Base-by-base conservation (phyloP, 495 filamentous ascomycete species). In the Penicillium dipodomyicola region DNA sequence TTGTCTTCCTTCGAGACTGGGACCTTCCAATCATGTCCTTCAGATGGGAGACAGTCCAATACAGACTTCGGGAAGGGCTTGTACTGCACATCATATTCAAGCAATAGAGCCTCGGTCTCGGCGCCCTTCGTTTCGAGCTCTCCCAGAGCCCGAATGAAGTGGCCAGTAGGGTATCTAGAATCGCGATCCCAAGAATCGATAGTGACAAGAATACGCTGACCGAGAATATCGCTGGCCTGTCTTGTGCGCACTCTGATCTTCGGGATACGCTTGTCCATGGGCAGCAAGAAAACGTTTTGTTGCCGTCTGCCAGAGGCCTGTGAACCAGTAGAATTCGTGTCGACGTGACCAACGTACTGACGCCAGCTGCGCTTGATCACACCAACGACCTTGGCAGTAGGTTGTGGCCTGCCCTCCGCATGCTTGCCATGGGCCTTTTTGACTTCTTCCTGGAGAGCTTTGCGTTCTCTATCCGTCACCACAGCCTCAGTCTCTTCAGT, bases 41-140 rank as follows among this genome's bases (percentile, higher is more conserved):
- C 91, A 37, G 79, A 72, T 5, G 94, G 94, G 50, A 98, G 78
- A 67, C 94, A 98, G 70, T 97, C 92, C 43, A 97, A 69, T 22
- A 98, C 93, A 2, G 89, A 86, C 69, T 95, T 96, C 9, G 94
- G 93, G 73, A 98, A 98, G 5, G 94, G 95, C 50, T 93, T 85
- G 72, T 98, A 98, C 67, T 98, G 94, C 25, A 98, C 93, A 68
- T 97, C 95, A 65, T 91, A 96, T 68, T 98, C 94, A 4, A 98
- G 80, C 1, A 98, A 77, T 42, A 98, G 73, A 30, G 95, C 95
- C 67, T 98, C 95, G 0, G 94, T 98, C 72, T 97, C 94, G 6
- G 94, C 94, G 9, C 86, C 91, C 72, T 97, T 97, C 4, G 89
- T 92, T 70, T 98, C 94, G 29, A 98, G 68, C 59, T 97, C 92